Evolutionary conservation across 2,329 filamentous ascomycete genomes (phyloP).

Genomic region (Pestalotiopsis sp.): DNA sequence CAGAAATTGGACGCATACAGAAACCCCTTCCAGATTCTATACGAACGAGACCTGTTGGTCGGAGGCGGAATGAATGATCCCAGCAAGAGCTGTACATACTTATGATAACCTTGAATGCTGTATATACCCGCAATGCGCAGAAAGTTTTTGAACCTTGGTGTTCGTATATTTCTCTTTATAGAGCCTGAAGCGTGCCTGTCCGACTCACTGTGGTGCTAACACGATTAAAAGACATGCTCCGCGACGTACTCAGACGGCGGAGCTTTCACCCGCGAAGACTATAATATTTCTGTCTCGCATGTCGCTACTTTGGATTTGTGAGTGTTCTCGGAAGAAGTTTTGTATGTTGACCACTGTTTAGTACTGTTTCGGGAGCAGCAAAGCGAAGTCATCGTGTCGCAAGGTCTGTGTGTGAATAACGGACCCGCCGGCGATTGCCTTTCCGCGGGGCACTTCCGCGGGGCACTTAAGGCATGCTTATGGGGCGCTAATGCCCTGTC

Average conservation of each 20-base stretch:
- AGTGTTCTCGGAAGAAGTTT: no score
- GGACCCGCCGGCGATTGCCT: not conserved
- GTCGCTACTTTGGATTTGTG: no score
- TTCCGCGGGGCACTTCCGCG: not conserved
- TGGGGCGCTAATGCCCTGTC: not conserved
- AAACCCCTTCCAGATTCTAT: slow-evolving; percentile 45
- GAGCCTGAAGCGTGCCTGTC: not conserved
- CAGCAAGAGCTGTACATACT: slow-evolving; percentile 36
- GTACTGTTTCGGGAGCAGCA: not conserved
- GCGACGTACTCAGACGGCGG: not conserved
- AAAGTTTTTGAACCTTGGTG: not conserved
- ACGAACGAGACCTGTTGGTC: slow-evolving; percentile 43
- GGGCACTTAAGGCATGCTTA: not conserved
- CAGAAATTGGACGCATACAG: slow-evolving; percentile 50
- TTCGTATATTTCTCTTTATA: not conserved
- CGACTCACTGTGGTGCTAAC: not conserved
- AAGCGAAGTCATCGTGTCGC: not conserved
- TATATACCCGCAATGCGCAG: slow-evolving; percentile 23
- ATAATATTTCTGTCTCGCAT: no score
- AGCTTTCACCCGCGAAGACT: not conserved
- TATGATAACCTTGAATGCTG: slow-evolving; percentile 22
- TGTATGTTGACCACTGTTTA: no score
- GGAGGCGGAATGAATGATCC: slow-evolving; percentile 40
- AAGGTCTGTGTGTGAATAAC: not conserved
- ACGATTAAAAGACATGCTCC: not conserved